phyloP scores from a whole-genome alignment of 306 rosid genomes.

The Vicia villosa region DNA sequence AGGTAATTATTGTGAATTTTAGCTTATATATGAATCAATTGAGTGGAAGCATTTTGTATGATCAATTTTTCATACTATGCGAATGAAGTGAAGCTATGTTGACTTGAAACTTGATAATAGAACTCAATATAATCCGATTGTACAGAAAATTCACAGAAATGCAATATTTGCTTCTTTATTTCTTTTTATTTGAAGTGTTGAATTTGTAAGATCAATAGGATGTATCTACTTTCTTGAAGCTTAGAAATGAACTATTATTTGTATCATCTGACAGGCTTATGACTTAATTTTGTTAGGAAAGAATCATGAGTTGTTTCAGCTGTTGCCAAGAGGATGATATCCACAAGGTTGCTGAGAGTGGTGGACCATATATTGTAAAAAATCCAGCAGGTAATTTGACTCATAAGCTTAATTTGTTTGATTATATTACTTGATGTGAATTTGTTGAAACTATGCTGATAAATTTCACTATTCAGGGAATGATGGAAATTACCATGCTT shows the following conservation, averaged over 20 bases:
- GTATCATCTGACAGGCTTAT: slow-evolving; percentile 30
- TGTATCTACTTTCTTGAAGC: neutral
- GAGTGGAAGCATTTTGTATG: slow-evolving; percentile 2
- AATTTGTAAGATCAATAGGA: slow-evolving; percentile 3
- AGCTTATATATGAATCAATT: slow-evolving; percentile 21
- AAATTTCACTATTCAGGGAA: slow-evolving; percentile 53
- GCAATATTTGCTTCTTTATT: slow-evolving; percentile 17
- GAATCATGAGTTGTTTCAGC: slow-evolving; percentile 78
- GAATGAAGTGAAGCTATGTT: slow-evolving; percentile 19
- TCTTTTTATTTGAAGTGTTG: slow-evolving; percentile 8
- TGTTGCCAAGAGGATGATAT: slow-evolving; percentile 76
- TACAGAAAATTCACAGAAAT: neutral
- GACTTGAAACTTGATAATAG: neutral
- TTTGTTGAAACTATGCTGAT: slow-evolving; percentile 16
- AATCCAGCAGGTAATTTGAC: slow-evolving; percentile 64
- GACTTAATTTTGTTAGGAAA: slow-evolving; percentile 26
- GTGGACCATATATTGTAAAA: slow-evolving; percentile 62
- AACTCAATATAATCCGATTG: neutral
- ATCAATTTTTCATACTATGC: neutral
- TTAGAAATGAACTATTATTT: neutral
- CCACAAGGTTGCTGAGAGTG: slow-evolving; percentile 59
- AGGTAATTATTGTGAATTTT: neutral
- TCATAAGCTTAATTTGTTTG: slow-evolving; percentile 8
- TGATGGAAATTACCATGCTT: slow-evolving; percentile 62
- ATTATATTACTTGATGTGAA: slow-evolving; percentile 29